phyloP scores from a whole-genome alignment of 1,284 basidiomycete species.

The Rhodotorula sp. region DNA sequence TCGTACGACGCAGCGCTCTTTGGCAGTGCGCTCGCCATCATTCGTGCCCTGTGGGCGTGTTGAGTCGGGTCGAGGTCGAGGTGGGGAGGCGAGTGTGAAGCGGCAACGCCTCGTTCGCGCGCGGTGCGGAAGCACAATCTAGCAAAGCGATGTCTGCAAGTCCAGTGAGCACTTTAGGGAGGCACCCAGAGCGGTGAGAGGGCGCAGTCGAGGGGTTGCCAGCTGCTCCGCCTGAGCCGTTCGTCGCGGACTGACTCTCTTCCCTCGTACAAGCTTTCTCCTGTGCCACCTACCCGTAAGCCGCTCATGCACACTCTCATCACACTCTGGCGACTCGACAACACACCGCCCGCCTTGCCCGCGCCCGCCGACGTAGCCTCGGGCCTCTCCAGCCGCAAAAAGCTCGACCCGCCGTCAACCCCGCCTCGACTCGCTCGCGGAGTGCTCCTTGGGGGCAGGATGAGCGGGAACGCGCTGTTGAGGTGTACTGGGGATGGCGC shows the following conservation, averaged over 20 bases:
- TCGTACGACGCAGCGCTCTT: neutral
- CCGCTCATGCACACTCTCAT: no score
- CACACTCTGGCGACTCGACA: neutral
- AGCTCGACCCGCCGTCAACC: neutral
- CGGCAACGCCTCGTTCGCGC: no score
- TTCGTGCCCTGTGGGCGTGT: no score
- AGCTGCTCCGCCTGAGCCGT: neutral
- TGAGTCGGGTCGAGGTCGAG: no score
- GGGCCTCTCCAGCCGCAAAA: no score
- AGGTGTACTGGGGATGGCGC: neutral
- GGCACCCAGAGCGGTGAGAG: neutral
- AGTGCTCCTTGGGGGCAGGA: no score
- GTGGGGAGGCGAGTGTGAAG: no score
- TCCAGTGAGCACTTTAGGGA: no score
- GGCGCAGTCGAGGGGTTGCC: neutral
- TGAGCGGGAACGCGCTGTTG: neutral
- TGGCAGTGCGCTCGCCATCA: no score
- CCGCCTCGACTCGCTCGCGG: neutral
- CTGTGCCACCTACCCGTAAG: constrained; percentile 14
- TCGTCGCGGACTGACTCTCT: neutral
- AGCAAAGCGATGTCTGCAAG: no score
- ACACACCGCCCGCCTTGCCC: neutral
- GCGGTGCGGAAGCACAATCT: no score
- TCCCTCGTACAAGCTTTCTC: constrained; percentile 9
- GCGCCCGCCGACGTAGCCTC: neutral